Percentiles rank a stretch among this genome's conserved stretches.
Evolutionary conservation across 1,284 basidiomycete species (phyloP).

Genomic region (Boletus sp.): DNA sequence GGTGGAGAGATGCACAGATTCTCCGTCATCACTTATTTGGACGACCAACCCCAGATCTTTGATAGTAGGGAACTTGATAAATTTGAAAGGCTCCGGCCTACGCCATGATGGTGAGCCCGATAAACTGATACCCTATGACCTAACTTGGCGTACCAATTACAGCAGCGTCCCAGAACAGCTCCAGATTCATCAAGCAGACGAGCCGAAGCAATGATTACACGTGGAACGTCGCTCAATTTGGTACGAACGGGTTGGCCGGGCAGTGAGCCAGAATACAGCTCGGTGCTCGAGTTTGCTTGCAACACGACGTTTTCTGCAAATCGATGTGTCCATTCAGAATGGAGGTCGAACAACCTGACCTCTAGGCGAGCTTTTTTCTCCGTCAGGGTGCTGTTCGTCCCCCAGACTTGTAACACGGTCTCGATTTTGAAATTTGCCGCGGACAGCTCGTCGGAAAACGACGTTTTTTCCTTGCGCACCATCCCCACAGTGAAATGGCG

Average conservation of each 20-base stretch:
- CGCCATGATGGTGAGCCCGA: slow-evolving; percentile 17
- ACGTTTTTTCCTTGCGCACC: slow-evolving; percentile 73
- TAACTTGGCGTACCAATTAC: slow-evolving; percentile 65
- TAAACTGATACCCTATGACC: slow-evolving; percentile 13
- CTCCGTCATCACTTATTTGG: slow-evolving; percentile 55
- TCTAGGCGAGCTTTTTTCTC: slow-evolving; percentile 64
- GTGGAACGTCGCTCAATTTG: slow-evolving; percentile 65
- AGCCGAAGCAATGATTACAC: slow-evolving; percentile 75
- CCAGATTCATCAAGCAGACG: slow-evolving; percentile 64
- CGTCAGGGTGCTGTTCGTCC: slow-evolving; percentile 72
- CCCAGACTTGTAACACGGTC: slow-evolving; percentile 78
- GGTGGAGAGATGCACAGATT: slow-evolving; percentile 63
- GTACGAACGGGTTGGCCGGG: slow-evolving; percentile 72
- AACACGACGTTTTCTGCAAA: slow-evolving; percentile 59
- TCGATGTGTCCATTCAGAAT: slow-evolving; percentile 59
- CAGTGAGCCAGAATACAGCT: slow-evolving; percentile 71
- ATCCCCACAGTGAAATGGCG: slow-evolving; percentile 78
- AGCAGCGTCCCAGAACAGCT: slow-evolving; percentile 72
- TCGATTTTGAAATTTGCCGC: slow-evolving; percentile 70
- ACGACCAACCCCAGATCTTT: slow-evolving; percentile 61
- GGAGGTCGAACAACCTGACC: slow-evolving; percentile 71
- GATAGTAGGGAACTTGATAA: slow-evolving; percentile 75
- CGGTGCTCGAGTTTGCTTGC: slow-evolving; percentile 78
- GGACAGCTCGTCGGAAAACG: slow-evolving; percentile 57
- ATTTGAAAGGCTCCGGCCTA: slow-evolving; percentile 93